A percentile compares a stretch with the other conserved stretches of the same genome.
Evolutionary conservation across 2,329 filamentous ascomycete genomes (phyloP).

Genomic region (Aspergillus pseudoglaucus): DNA sequence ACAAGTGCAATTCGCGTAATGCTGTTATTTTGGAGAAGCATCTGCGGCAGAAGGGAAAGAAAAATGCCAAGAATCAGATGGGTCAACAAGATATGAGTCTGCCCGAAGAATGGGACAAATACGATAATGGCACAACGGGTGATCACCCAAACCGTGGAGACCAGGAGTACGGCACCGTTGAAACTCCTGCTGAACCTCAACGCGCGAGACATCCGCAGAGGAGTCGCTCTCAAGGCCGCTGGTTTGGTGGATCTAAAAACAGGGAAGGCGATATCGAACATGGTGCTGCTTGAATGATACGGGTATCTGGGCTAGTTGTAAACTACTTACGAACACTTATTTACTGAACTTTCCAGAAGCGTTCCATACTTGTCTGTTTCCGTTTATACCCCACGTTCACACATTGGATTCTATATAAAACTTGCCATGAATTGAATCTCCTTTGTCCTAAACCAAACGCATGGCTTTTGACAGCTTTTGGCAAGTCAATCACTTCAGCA

Average conservation of each 20-base stretch:
- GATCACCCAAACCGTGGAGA: constrained; percentile 9
- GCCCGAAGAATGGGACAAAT: constrained; percentile 32
- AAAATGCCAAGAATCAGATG: constrained; percentile 20
- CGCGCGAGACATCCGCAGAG: constrained; percentile 18
- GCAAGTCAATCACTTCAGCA: no score
- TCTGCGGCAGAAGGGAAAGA: constrained; percentile 35
- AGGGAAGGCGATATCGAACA: constrained; percentile 24
- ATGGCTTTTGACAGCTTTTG: no score
- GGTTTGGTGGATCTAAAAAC: constrained; percentile 24
- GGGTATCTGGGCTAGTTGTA: no score
- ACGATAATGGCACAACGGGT: constrained; percentile 18
- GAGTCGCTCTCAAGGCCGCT: constrained; percentile 19
- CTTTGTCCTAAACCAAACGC: no score
- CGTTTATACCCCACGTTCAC: no score
- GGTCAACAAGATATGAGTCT: constrained; percentile 31
- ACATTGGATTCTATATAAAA: no score
- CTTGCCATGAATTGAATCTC: no score
- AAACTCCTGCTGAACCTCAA: constrained; percentile 15
- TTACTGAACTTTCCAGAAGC: no score
- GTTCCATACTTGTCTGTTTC: no score
- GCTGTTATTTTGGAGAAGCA: constrained; percentile 40
- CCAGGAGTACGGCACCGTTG: constrained; percentile 7
- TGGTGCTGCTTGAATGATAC: constrained; percentile 2
- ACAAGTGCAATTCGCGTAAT: constrained; percentile 45
- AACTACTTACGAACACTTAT: no score